Conservation (phyloP, 1,284 basidiomycete genomes). For the Pseudozyma sp. region DNA sequence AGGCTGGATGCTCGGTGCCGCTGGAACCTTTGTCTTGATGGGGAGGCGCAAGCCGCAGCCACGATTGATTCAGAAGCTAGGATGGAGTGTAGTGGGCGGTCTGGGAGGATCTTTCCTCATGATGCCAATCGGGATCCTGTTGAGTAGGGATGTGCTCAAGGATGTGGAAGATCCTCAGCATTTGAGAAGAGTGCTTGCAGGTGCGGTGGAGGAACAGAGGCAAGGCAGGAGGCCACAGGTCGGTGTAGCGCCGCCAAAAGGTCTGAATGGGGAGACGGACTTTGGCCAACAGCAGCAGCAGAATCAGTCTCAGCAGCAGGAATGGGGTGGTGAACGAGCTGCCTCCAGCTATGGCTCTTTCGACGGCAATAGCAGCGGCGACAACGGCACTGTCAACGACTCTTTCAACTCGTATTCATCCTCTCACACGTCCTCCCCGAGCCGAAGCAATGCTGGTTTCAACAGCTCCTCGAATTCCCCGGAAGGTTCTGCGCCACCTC, state of each 20-base stretch:
- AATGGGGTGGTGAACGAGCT: conserved; percentile 34
- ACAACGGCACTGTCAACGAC: neutral
- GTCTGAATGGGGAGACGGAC: conserved; percentile 33
- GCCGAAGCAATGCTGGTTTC: neutral
- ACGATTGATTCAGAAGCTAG: conserved; percentile 17
- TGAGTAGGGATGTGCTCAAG: conserved; percentile 23
- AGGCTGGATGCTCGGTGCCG: conserved; percentile 48
- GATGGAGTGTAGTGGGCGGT: conserved; percentile 36
- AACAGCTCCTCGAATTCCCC: neutral
- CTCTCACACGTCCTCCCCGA: conserved; percentile 1
- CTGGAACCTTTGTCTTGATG: conserved; percentile 24
- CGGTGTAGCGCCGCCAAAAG: conserved; percentile 35
- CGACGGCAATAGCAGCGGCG: conserved; percentile 2
- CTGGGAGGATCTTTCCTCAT: conserved; percentile 37
- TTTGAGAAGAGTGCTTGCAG: conserved; percentile 32
- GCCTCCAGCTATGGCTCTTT: conserved; percentile 16
- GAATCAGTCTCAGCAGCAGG: conserved; percentile 13
- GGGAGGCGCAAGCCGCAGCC: conserved; percentile 36
- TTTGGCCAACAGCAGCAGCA: conserved; percentile 11
- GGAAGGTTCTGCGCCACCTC: conserved; percentile 2
- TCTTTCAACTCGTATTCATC: conserved; percentile 24
- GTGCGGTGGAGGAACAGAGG: conserved; percentile 41
- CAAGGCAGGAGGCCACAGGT: conserved; percentile 31
- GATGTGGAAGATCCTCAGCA: conserved; percentile 55
- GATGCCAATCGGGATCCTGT: conserved; percentile 39